Evolutionary conservation across 202 grass and related monocot species (phyloP).

Genomic region (Hordeum pubiflorum): DNA sequence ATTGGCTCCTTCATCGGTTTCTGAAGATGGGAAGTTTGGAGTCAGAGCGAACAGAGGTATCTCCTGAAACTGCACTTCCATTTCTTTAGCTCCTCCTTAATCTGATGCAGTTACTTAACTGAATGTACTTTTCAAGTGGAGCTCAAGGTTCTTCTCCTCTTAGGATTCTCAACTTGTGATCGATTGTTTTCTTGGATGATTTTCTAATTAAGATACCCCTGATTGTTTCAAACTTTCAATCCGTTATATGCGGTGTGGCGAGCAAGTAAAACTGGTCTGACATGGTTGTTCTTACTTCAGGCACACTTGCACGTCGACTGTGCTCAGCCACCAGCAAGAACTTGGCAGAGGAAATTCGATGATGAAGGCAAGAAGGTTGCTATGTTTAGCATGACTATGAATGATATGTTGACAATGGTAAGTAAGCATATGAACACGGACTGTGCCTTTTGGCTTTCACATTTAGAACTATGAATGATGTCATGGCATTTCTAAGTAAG

Average conservation of each 20-base stretch:
- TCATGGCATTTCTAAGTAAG: slow-evolving; percentile 17
- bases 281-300: neutral
- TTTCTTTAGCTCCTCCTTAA: neutral
- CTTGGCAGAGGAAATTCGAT: slow-evolving; percentile 42
- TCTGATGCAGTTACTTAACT: neutral
- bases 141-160: neutral
- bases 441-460: neutral
- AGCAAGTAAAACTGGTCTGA: neutral
- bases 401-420: slow-evolving; percentile 24
- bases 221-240: neutral
- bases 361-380: slow-evolving; percentile 46
- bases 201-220: neutral
- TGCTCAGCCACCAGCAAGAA: slow-evolving; percentile 13
- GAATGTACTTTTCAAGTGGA: neutral
- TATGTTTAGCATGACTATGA: slow-evolving; percentile 19
- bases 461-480: neutral
- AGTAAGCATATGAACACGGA: neutral
- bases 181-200: neutral
- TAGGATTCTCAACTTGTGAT: neutral
- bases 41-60: slow-evolving; percentile 18
- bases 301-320: neutral
- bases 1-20: neutral
- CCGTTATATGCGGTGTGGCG: neutral
- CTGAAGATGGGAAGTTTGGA: slow-evolving; percentile 25
- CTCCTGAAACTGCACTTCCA: neutral